phyloP scores from a whole-genome alignment of 2,329 filamentous ascomycete species.

The Epichloe bromicola region DNA sequence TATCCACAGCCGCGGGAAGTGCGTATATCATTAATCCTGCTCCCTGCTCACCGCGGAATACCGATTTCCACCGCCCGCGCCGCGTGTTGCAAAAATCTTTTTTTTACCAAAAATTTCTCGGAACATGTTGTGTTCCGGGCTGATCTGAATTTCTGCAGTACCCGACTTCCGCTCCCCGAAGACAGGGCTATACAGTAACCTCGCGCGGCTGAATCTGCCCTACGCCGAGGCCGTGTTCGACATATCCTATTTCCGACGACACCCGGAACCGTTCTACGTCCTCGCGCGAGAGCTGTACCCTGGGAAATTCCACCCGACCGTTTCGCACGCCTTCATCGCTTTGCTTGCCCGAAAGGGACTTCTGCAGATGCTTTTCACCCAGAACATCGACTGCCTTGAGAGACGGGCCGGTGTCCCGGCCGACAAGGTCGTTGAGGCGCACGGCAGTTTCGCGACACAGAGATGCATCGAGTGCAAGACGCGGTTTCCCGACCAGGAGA shows the following conservation, averaged over 20 bases:
- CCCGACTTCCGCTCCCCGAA: slow-evolving; percentile 91
- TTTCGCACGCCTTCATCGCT: slow-evolving; percentile 80
- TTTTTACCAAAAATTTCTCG: too few relatives aligned
- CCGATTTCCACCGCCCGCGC: too few relatives aligned
- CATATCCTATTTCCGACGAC: slow-evolving; percentile 72
- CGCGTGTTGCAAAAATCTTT: too few relatives aligned
- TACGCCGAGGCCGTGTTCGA: slow-evolving; percentile 91
- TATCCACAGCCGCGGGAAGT: slow-evolving; percentile 62
- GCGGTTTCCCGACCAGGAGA: slow-evolving; percentile 57
- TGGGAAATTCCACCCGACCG: slow-evolving; percentile 74
- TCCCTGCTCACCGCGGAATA: too few relatives aligned
- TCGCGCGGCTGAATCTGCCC: slow-evolving; percentile 72
- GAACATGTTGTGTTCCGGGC: too few relatives aligned
- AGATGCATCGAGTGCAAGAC: slow-evolving; percentile 79
- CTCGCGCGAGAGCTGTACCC: slow-evolving; percentile 88
- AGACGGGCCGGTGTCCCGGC: slow-evolving; percentile 70
- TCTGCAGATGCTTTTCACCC: slow-evolving; percentile 79
- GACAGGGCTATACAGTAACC: slow-evolving; percentile 87
- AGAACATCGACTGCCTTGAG: slow-evolving; percentile 96
- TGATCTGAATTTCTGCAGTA: slow-evolving; percentile 32
- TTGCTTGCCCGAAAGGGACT: slow-evolving; percentile 69
- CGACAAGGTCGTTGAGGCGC: slow-evolving; percentile 79
- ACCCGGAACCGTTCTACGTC: slow-evolving; percentile 83
- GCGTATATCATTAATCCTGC: slow-evolving; percentile 5
- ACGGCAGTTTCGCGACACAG: slow-evolving; percentile 88